Conservation (phyloP, 345 rosid species). For the Abelmoschus esculentus region DNA sequence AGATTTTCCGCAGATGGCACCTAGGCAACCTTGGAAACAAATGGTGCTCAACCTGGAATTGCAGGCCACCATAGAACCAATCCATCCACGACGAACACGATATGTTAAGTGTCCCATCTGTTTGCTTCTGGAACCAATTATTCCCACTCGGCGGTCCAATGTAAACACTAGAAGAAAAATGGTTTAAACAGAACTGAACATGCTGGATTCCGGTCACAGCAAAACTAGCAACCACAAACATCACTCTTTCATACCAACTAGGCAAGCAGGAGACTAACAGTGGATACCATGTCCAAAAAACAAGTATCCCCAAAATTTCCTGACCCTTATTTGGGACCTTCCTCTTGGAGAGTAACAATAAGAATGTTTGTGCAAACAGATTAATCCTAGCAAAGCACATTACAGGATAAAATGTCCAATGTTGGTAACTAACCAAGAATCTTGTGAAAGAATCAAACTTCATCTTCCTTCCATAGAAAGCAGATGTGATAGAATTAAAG, state of each 20-base stretch:
- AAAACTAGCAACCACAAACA: constrained; percentile 42
- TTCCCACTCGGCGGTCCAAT: constrained; percentile 41
- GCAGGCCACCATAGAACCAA: constrained; percentile 78
- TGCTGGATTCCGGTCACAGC: constrained; percentile 43
- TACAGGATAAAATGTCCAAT: constrained; percentile 49
- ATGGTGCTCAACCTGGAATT: constrained; percentile 74
- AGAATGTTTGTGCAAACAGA: constrained; percentile 39
- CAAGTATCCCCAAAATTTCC: constrained; percentile 35
- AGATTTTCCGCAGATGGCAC: constrained; percentile 33
- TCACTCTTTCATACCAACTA: constrained; percentile 37
- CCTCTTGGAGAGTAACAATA: constrained; percentile 28
- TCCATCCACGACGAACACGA: constrained; percentile 58
- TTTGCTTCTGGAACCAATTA: constrained; percentile 48
- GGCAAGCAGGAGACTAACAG: constrained; percentile 46
- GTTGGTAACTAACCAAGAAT: constrained; percentile 53
- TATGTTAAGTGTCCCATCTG: constrained; percentile 40
- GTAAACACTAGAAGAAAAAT: constrained; percentile 43
- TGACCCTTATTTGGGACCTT: constrained; percentile 29
- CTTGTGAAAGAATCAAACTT: constrained; percentile 38
- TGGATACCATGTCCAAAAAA: constrained; percentile 52
- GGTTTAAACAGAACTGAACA: constrained; percentile 52
- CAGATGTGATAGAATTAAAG: constrained; percentile 33
- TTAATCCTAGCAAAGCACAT: constrained; percentile 55
- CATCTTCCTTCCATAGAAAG: constrained; percentile 40
- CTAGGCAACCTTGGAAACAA: constrained; percentile 55